A percentile compares a stretch with the other conserved stretches of the same genome.
Evolutionary conservation across 108 stramenopile genomes (phyloP).

Genomic region (Fragilariopsis cylindrus): DNA sequence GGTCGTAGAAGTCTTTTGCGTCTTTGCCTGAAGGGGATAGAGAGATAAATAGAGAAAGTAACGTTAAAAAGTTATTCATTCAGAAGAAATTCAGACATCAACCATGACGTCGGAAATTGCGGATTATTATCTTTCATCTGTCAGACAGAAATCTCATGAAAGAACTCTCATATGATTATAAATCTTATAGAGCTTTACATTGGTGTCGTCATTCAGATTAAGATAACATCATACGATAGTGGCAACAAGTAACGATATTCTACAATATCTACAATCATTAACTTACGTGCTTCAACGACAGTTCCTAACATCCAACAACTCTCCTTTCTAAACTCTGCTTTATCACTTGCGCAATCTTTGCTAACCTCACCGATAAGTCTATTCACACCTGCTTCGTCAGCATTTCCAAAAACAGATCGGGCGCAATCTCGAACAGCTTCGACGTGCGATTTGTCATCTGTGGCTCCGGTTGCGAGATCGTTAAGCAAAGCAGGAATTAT

Average conservation of each 20-base stretch:
- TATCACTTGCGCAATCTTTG: constrained; percentile 75
- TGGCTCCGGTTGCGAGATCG: constrained; percentile 61
- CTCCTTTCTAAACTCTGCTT: constrained; percentile 65
- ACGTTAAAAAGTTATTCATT: too few relatives aligned
- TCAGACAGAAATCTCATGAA: constrained; percentile 74
- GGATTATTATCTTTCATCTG: constrained; percentile 6
- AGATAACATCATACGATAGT: constrained; percentile 25
- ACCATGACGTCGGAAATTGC: neutral
- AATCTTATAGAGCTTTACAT: constrained; percentile 53
- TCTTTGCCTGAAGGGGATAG: constrained; percentile 60
- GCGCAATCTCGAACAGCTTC: constrained; percentile 61
- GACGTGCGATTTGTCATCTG: constrained; percentile 62
- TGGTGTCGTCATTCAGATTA: constrained; percentile 11
- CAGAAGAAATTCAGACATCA: neutral
- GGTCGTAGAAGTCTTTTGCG: constrained; percentile 84
- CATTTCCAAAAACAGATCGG: constrained; percentile 61
- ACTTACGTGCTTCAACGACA: constrained; percentile 82
- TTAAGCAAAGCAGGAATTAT: constrained; percentile 76
- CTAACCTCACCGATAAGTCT: constrained; percentile 80
- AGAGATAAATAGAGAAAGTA: neutral
- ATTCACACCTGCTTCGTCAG: constrained; percentile 79
- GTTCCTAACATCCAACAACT: constrained; percentile 79
- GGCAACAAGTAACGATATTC: constrained; percentile 29
- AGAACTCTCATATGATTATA: too few relatives aligned
- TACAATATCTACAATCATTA: constrained; percentile 2